A percentile compares a stretch with the other conserved stretches of the same genome.
phyloP scores from a whole-genome alignment of 1,284 basidiomycete genomes.

The Leucocoprinus gongylophorus region DNA sequence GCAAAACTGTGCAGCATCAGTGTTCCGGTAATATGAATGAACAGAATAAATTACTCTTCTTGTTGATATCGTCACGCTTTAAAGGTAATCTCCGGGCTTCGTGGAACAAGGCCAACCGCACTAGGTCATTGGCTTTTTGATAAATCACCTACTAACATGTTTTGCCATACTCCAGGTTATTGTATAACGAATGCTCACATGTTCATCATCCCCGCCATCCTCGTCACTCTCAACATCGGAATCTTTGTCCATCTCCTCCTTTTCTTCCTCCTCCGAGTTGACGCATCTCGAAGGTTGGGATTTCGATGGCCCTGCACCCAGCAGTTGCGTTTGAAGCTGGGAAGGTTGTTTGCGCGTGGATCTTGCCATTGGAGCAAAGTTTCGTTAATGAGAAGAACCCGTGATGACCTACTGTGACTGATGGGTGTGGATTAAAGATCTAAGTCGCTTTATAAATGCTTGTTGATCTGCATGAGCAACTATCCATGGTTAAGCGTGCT shows the following conservation, averaged over 20 bases:
- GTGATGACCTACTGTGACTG: neutral
- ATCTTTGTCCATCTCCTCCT: constrained; percentile 26
- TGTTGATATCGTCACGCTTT: constrained; percentile 68
- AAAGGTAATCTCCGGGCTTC: constrained; percentile 57
- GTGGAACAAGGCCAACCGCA: constrained; percentile 65
- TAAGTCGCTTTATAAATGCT: too few species aligned
- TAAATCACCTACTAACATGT: constrained; percentile 41
- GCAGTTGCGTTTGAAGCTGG: constrained; percentile 6
- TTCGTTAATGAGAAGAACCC: constrained; percentile 7
- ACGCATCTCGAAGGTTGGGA: constrained; percentile 2
- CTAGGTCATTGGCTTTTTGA: constrained; percentile 57
- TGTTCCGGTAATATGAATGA: neutral
- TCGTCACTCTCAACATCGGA: constrained; percentile 28
- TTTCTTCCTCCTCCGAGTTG: constrained; percentile 20
- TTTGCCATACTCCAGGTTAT: neutral
- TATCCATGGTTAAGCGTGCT: too few species aligned
- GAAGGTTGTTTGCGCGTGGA: constrained; percentile 5
- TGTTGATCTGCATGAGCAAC: too few species aligned
- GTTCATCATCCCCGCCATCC: constrained; percentile 20
- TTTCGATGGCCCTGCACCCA: constrained; percentile 10
- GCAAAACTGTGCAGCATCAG: constrained; percentile 45
- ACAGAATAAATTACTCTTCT: constrained; percentile 47
- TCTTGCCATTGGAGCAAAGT: constrained; percentile 5
- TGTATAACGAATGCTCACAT: neutral
- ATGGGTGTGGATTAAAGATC: too few species aligned